Base-by-base conservation (phyloP, 305 asterid genomes). In the Coffea humblotiana region DNA sequence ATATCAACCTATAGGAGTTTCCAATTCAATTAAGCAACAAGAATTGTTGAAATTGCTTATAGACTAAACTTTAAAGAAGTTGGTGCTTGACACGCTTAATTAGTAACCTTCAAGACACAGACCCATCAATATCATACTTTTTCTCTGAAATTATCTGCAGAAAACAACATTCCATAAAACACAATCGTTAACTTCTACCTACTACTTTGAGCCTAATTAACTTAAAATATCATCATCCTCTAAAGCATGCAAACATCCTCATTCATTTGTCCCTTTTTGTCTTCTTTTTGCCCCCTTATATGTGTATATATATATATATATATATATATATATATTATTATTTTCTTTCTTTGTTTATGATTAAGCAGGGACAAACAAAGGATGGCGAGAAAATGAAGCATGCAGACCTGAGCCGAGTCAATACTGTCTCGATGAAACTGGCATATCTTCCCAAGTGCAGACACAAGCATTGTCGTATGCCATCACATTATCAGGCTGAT, bases 391-490 rank as follows among this genome's bases (percentile, higher is more conserved):
- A 64, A 64, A 58, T 49, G 29, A 76, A 49, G 71, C 25, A 21
- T 71, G 67, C 51, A 69, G 70, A 94, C 97, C 94, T 92, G 97
- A 75, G 95, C 88, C 56, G 98, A 85, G 88, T 94, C 97, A 63
- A 94, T 92, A 85, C 92, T 84, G 83, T 91, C 97, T 72, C 97
- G 97, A 82, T 94, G 97, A 81, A 87, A 91, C 82, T 91, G 97
- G 49, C 97, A 92, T 83, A 94, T 94, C 92, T 94, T 94, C 84
- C 98, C 98, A 51, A 94, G 84, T 52, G 98, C 97, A 54, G 98
- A 94, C 79, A 94, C 98, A 74, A 74, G 97, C 97, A 89, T 94
- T 94, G 83, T 94, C 98, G 76, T 94, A 94, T 77, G 98, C 97
- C 98, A 94, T 92, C 84, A 89, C 90, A 78, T 90, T 91, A 54